These are phyloP conservation scores for Puccinia horiana DNA, from an alignment of 1,284 basidiomycete genomes.

Conservation along the genomic window DNA sequence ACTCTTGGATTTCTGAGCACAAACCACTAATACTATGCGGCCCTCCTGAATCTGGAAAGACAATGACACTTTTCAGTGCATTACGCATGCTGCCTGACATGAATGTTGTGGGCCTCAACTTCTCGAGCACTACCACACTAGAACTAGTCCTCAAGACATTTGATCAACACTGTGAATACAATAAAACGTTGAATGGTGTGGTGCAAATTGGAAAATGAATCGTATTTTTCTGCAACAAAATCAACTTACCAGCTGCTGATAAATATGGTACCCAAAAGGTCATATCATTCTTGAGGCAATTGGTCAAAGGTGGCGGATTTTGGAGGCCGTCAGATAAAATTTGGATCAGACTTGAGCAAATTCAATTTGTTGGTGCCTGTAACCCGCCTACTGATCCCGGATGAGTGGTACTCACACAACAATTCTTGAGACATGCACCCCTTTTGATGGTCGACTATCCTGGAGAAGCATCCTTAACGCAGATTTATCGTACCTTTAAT, in stretches of 20 bases:
- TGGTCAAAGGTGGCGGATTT: slow-evolving; percentile 92
- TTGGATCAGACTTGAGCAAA: slow-evolving; percentile 96
- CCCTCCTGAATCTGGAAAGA: slow-evolving; percentile 98
- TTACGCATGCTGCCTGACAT: slow-evolving; percentile 96
- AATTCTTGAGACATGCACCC: slow-evolving; percentile 96
- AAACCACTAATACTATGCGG: slow-evolving; percentile 98
- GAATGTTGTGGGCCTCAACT: slow-evolving; percentile 98
- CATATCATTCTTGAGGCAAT: slow-evolving; percentile 95
- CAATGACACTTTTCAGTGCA: slow-evolving; percentile 99
- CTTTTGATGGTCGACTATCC: slow-evolving; percentile 99
- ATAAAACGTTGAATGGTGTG: slow-evolving; percentile 95
- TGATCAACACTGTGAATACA: slow-evolving; percentile 98
- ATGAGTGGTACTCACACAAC: slow-evolving; percentile 93
- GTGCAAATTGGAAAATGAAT: slow-evolving; percentile 97
- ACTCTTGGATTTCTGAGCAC: slow-evolving; percentile 98
- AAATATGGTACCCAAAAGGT: slow-evolving; percentile 98
- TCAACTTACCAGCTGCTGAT: slow-evolving; percentile 94
- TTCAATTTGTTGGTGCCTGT: slow-evolving; percentile 98
- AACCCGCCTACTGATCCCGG: slow-evolving; percentile 99
- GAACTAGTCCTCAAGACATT: slow-evolving; percentile 98
- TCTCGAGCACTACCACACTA: slow-evolving; percentile 97
- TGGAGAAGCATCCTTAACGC: slow-evolving; percentile 91
- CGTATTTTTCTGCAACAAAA: slow-evolving; percentile 99
- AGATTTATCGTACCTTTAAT: slow-evolving; percentile 99
- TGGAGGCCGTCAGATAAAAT: slow-evolving; percentile 92